Conservation (phyloP, 192 early-diverging fungal species). For the Umbelopsis vinacea region DNA sequence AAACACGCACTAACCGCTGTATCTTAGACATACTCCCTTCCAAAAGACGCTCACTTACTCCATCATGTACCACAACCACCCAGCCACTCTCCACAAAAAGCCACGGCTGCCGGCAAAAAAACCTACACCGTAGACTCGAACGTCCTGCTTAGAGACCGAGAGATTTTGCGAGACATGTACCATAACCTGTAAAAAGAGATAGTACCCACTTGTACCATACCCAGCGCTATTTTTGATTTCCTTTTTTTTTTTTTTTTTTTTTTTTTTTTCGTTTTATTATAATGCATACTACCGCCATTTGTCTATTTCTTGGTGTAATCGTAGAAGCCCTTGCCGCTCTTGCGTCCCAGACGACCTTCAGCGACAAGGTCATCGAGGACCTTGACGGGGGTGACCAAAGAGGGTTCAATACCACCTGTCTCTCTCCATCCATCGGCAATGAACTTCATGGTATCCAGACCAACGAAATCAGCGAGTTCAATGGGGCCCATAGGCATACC, state of each 20-base stretch:
- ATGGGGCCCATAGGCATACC: constrained; percentile 97
- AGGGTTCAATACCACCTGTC: constrained; percentile 77
- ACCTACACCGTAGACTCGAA: background rate
- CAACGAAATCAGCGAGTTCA: constrained; percentile 85
- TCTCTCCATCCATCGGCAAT: constrained; percentile 95
- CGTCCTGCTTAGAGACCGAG: constrained; percentile 13
- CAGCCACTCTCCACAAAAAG: background rate
- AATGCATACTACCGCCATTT: too few relatives aligned
- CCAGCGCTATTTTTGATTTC: background rate
- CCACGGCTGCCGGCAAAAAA: background rate
- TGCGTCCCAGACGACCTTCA: constrained; percentile 80
- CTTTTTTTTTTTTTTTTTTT: too few relatives aligned
- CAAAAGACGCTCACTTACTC: constrained; percentile 26
- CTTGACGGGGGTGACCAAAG: constrained; percentile 74
- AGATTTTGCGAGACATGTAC: constrained; percentile 18
- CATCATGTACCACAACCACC: constrained; percentile 17
- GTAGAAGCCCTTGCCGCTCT: constrained; percentile 87
- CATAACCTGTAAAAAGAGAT: background rate
- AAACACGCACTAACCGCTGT: background rate
- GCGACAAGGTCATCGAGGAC: constrained; percentile 75
- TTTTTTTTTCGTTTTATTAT: too few relatives aligned
- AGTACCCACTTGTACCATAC: background rate
- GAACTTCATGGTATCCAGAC: constrained; percentile 95
- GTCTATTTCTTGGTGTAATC: constrained; percentile 56
- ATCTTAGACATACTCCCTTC: constrained; percentile 14